These are phyloP conservation scores for Jatropha podagrica DNA, from an alignment of 441 rosid genomes.

Conservation along the genomic window DNA sequence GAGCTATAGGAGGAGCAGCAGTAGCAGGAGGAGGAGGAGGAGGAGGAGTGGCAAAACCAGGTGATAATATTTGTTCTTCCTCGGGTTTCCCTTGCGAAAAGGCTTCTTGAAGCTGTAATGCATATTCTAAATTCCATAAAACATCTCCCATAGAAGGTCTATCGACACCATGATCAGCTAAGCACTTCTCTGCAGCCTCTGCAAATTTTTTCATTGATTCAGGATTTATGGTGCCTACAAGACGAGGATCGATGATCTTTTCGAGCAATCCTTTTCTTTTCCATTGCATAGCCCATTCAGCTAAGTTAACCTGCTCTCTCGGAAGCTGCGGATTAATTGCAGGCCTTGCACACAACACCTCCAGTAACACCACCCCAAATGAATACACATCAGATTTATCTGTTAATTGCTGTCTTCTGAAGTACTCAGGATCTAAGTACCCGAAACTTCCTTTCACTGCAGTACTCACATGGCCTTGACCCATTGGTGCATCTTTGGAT, in stretches of 20 bases:
- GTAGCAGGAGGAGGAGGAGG: slow-evolving; percentile 25
- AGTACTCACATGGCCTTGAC: slow-evolving; percentile 79
- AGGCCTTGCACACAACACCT: slow-evolving; percentile 76
- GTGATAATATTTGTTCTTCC: slow-evolving; percentile 45
- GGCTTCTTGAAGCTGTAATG: slow-evolving; percentile 86
- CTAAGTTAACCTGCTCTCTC: slow-evolving; percentile 87
- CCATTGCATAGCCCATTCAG: slow-evolving; percentile 97
- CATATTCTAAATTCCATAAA: slow-evolving; percentile 90
- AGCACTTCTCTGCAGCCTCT: slow-evolving; percentile 86
- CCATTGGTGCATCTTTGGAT: slow-evolving; percentile 75
- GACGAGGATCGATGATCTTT: slow-evolving; percentile 72
- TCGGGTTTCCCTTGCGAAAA: slow-evolving; percentile 52
- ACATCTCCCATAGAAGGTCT: slow-evolving; percentile 99
- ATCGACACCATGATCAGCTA: slow-evolving; percentile 82
- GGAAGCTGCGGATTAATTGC: slow-evolving; percentile 68
- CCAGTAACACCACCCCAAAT: slow-evolving; percentile 85
- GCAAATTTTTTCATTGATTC: slow-evolving; percentile 88
- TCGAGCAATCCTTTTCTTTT: slow-evolving; percentile 77
- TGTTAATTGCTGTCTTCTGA: slow-evolving; percentile 73
- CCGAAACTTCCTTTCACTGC: slow-evolving; percentile 93
- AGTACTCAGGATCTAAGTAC: slow-evolving; percentile 82
- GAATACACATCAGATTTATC: slow-evolving; percentile 91
- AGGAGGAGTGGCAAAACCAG: slow-evolving; percentile 21
- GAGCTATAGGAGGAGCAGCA: slow-evolving; percentile 23
- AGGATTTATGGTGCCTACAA: slow-evolving; percentile 60